These are phyloP conservation scores for Geotrichum aggregatum DNA, from an alignment of 1,139 yeast species.

Conservation along the genomic window DNA sequence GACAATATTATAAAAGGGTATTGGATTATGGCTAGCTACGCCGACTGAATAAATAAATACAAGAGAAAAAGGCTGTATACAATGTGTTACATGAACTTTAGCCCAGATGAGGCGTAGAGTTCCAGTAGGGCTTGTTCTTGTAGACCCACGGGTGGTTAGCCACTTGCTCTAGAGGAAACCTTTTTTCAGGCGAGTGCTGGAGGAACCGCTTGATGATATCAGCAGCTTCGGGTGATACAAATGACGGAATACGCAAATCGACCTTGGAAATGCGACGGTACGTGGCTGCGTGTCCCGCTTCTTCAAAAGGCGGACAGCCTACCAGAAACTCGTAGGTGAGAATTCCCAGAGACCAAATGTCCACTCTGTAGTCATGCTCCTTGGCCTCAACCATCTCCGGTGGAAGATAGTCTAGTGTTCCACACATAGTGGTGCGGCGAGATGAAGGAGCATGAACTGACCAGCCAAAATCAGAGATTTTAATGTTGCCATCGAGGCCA, in stretches of 20 bases:
- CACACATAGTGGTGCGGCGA: constrained; percentile 79
- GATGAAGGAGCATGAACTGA: constrained; percentile 63
- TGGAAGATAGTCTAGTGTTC: constrained; percentile 88
- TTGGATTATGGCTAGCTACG: not conserved
- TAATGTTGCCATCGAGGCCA: constrained; percentile 66
- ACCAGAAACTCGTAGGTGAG: constrained; percentile 80
- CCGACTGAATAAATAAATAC: not conserved
- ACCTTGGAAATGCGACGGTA: constrained; percentile 73
- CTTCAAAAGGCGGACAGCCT: constrained; percentile 90
- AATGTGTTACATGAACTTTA: no score
- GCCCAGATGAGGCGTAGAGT: constrained; percentile 21
- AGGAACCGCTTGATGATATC: constrained; percentile 63
- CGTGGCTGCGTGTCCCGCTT: constrained; percentile 65
- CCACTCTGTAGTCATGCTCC: constrained; percentile 75
- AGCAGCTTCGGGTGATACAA: constrained; percentile 67
- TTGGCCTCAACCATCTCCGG: constrained; percentile 91
- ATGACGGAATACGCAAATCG: constrained; percentile 68
- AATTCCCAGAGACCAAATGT: constrained; percentile 91
- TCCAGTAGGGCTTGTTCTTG: constrained; percentile 56
- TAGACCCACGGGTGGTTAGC: constrained; percentile 78
- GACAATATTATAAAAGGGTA: no score
- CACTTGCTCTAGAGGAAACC: constrained; percentile 60
- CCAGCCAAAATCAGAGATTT: constrained; percentile 96
- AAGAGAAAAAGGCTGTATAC: not conserved
- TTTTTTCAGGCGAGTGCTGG: constrained; percentile 61